Evolutionary conservation across 2,329 filamentous ascomycete species (phyloP), one percentile per base, ranked within the genome.

Genomic region (Calonectria pseudoturangicola): DNA sequence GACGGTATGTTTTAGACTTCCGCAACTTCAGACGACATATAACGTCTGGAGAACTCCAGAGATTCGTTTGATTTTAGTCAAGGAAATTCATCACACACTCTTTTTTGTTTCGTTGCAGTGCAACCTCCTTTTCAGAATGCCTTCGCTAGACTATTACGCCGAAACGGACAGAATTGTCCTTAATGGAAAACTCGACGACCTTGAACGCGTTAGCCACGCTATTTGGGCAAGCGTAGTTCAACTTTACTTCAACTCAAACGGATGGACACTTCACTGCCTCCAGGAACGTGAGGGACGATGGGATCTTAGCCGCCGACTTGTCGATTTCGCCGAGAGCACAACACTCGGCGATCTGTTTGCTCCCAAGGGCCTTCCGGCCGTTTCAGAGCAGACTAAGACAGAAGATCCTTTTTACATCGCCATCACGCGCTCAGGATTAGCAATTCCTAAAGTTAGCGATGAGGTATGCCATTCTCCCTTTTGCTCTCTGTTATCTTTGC

Each of bases 161-260:
- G 48, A 62, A 28, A 70, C 67, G n/a, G 58, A 70, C 58, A 51
- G 60, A 16, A 56, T 70, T 5, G 67, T 70, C 58, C 67, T 70
- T 45, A 50, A 70, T 62, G 27, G 50, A 45, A 56, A 68, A 21
- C 50, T 43, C 36, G 60, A 67, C 28, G 15, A 70, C 15, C 62
- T 66, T 63, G 63, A 70, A 48, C 45, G n/a, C 36, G 45, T 73
- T n/a, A 64, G 71, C 15, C 71, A 69, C 8, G 71, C 28, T 16
- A 63, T 73, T 1, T 73, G 71, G 71, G 70, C 71, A 9, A 71
- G 70, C 13, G 66, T 64, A 7, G 71, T 71, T 56, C 54, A 73
- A 18, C 51, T 50, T 10, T 67, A 66, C 45, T 56, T 66, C 28
- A 68, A 71, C 54, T 51, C 67, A 54, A 68, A 66, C 62, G 51